These are phyloP conservation scores for Pseudognaphalium luteoalbum DNA, from an alignment of 129 eudicot species.

Conservation along the genomic window DNA sequence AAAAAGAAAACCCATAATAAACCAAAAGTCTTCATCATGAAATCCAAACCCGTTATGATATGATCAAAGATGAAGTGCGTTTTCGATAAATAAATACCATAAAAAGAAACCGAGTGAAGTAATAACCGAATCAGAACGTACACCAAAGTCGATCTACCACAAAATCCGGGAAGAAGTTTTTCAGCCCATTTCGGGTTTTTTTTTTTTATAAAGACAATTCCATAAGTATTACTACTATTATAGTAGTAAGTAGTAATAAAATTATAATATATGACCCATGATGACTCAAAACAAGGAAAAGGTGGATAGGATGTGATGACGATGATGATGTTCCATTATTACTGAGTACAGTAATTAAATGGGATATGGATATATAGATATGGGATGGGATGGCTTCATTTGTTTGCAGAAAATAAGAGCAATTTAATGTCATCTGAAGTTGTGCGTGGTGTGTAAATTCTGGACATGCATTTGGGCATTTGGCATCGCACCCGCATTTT, in stretches of 20 bases:
- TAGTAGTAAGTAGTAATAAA: too few species aligned
- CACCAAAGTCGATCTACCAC: constrained; percentile 30
- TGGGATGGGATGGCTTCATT: constrained; percentile 17
- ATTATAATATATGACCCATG: constrained; percentile 10
- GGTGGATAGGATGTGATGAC: constrained; percentile 2
- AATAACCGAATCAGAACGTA: not conserved
- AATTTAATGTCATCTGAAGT: too few species aligned
- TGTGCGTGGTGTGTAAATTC: too few species aligned
- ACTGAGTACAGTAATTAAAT: too few species aligned
- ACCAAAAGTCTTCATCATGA: constrained; percentile 64
- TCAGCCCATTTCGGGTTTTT: constrained; percentile 1
- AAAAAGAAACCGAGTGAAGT: constrained; percentile 7
- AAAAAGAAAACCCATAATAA: constrained; percentile 47
- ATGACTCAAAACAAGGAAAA: not conserved
- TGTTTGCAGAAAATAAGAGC: not conserved
- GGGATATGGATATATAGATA: not conserved
- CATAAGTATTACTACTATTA: not conserved
- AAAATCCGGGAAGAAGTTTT: constrained; percentile 27
- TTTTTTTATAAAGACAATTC: too few species aligned
- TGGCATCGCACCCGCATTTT: too few species aligned
- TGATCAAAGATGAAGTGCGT: not conserved
- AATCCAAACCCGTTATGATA: constrained; percentile 1
- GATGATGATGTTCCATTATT: not conserved
- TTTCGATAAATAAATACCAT: constrained; percentile 7
- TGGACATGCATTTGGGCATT: too few species aligned